A percentile compares a stretch with the other conserved stretches of the same genome.
Evolutionary conservation across 2,329 filamentous ascomycete genomes (phyloP).

Genomic region (Cytospora piceicola): DNA sequence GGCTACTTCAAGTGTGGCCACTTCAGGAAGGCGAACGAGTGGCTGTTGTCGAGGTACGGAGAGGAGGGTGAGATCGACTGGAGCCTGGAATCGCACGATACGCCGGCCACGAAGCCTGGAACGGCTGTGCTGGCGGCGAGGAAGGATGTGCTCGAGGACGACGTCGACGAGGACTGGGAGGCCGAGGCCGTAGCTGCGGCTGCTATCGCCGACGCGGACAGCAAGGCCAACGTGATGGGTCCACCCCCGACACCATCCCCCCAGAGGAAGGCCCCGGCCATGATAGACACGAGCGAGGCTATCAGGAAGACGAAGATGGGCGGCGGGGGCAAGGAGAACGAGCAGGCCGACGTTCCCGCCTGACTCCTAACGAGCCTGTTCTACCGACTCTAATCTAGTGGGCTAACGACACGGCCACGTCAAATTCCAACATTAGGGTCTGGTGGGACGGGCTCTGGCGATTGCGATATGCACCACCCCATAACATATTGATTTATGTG

Average conservation of each 20-base stretch:
- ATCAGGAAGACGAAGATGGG: slow-evolving; percentile 17
- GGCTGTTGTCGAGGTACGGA: slow-evolving; percentile 80
- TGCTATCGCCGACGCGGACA: slow-evolving; percentile 24
- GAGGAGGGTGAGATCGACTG: slow-evolving; percentile 83
- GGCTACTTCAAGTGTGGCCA: slow-evolving; percentile 87
- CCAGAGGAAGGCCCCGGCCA: slow-evolving; percentile 19
- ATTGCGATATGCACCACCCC: slow-evolving; percentile 14
- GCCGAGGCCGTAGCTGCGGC: slow-evolving; percentile 25
- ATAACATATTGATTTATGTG: slow-evolving; percentile 5
- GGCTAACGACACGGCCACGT: slow-evolving; percentile 16
- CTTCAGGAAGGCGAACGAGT: slow-evolving; percentile 82
- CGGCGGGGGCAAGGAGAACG: slow-evolving; percentile 25
- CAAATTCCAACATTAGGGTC: slow-evolving; percentile 22
- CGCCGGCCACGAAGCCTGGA: slow-evolving; percentile 33
- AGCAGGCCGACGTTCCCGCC: slow-evolving; percentile 27
- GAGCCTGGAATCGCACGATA: slow-evolving; percentile 56
- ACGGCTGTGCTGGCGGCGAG: slow-evolving; percentile 31
- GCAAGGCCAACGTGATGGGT: slow-evolving; percentile 29
- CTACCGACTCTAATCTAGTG: slow-evolving; percentile 21
- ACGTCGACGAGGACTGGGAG: slow-evolving; percentile 27
- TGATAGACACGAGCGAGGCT: slow-evolving; percentile 15
- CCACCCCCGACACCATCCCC: slow-evolving; percentile 30
- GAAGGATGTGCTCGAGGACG: slow-evolving; percentile 23
- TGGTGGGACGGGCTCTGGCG: slow-evolving; percentile 27
- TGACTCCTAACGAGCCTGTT: slow-evolving; percentile 31